Percentiles rank a stretch among this genome's conserved stretches.
These are phyloP conservation scores for Ceratobasidium sp. DNA, from an alignment of 1,284 basidiomycete genomes.

Conservation along the genomic window DNA sequence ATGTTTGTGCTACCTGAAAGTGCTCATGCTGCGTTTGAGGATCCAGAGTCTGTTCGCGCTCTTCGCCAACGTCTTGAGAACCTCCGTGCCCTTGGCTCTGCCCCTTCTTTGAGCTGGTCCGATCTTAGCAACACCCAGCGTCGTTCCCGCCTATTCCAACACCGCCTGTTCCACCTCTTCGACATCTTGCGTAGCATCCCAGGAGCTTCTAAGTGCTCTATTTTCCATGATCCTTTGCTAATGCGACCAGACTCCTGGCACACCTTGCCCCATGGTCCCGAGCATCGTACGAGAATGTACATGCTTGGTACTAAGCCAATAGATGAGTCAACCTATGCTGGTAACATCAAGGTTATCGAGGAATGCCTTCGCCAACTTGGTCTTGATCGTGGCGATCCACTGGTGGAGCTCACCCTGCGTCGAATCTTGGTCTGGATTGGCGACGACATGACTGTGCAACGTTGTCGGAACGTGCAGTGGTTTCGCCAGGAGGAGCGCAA, in stretches of 20 bases:
- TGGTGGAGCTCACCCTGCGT: background rate
- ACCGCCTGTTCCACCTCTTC: background rate
- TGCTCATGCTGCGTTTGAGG: slow-evolving; percentile 1
- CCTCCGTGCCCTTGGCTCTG: background rate
- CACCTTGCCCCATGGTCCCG: background rate
- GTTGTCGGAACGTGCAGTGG: background rate
- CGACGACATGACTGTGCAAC: background rate
- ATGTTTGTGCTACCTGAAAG: slow-evolving; percentile 12
- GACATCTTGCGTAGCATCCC: slow-evolving; percentile 1
- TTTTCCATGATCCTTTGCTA: background rate
- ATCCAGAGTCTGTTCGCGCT: background rate
- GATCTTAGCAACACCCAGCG: background rate
- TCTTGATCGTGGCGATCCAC: background rate
- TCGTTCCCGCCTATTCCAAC: background rate
- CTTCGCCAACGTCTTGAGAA: background rate
- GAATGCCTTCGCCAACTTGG: background rate
- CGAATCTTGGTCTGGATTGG: background rate
- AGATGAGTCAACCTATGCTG: background rate
- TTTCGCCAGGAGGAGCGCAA: background rate
- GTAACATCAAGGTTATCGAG: background rate
- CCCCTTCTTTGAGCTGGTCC: background rate
- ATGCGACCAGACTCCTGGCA: background rate
- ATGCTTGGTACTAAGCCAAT: slow-evolving; percentile 1
- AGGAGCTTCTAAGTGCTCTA: background rate
- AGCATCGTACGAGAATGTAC: background rate